These are phyloP conservation scores for Salicornia ramosissima DNA, from an alignment of 148 eudicot species.

Conservation along the genomic window DNA sequence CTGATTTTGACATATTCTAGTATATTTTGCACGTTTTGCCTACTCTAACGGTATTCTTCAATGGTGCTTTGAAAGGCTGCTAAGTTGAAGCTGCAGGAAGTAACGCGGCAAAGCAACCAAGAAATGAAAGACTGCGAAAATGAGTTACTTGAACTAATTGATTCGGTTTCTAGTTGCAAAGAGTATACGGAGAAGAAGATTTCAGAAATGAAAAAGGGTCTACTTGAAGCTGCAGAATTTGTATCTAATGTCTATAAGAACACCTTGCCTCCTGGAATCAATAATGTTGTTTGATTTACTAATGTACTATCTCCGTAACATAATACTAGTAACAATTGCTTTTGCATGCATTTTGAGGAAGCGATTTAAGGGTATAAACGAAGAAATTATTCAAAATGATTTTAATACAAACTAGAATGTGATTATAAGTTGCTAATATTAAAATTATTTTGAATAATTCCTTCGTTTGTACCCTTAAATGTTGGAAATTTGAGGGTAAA, in stretches of 20 bases:
- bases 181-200: slow-evolving; percentile 59
- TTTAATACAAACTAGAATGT: no score
- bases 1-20: not conserved
- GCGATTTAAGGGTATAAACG: no score
- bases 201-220: slow-evolving; percentile 47
- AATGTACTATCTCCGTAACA: no score
- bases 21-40: not conserved
- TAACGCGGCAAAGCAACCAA: slow-evolving; percentile 41
- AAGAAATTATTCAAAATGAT: no score
- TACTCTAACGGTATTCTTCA: slow-evolving; percentile 10
- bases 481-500: no score
- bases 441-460: no score
- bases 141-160: slow-evolving; percentile 61
- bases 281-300: not conserved
- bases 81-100: slow-evolving; percentile 49
- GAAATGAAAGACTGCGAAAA: slow-evolving; percentile 58
- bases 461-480: no score
- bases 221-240: slow-evolving; percentile 39
- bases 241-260: slow-evolving; percentile 46
- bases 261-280: slow-evolving; percentile 27
- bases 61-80: slow-evolving; percentile 41
- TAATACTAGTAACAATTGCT: no score
- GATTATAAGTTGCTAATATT: no score
- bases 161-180: slow-evolving; percentile 67
- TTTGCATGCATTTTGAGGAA: no score